Conservation (phyloP, 2,329 filamentous ascomycete species). For the Clonostachys solani region DNA sequence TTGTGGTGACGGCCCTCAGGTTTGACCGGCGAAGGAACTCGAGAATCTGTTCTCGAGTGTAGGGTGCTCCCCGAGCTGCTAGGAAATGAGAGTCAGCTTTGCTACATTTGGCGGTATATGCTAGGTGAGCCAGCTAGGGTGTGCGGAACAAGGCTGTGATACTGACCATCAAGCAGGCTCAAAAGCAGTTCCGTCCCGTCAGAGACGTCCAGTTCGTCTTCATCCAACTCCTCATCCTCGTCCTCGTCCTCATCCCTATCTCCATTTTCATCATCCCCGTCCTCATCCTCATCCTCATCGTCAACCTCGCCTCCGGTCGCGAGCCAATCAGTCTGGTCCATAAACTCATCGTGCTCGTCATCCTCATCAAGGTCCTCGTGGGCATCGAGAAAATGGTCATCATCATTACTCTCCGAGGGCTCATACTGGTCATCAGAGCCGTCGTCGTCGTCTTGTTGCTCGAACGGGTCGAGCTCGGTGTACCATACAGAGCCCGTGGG, state of each 20-base stretch:
- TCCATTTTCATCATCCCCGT: constrained; percentile 10
- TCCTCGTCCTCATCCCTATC: constrained; percentile 16
- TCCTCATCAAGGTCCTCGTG: constrained; percentile 13
- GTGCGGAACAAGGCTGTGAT: neutral
- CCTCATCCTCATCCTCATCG: constrained; percentile 13
- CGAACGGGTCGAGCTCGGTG: constrained; percentile 4
- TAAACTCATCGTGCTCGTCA: neutral
- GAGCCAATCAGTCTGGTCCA: too few species aligned
- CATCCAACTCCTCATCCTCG: constrained; percentile 28
- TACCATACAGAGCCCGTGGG: neutral
- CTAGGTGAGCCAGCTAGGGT: neutral
- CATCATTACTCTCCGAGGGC: neutral
- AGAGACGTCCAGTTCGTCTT: constrained; percentile 5
- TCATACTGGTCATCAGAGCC: constrained; percentile 4
- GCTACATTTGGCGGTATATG: too few species aligned
- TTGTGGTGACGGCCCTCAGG: constrained; percentile 6
- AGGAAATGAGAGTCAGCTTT: too few species aligned
- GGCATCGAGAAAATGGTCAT: constrained; percentile 4
- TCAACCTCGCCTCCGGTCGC: constrained; percentile 5
- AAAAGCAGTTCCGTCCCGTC: constrained; percentile 11
- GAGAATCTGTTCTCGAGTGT: too few species aligned
- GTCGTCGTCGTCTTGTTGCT: constrained; percentile 5
- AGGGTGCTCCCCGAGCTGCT: too few species aligned
- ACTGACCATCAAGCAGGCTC: constrained; percentile 20
- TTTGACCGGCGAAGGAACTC: too few species aligned